Conservation (phyloP, 164 flowering plant genomes). For the Protea cynaroides region DNA sequence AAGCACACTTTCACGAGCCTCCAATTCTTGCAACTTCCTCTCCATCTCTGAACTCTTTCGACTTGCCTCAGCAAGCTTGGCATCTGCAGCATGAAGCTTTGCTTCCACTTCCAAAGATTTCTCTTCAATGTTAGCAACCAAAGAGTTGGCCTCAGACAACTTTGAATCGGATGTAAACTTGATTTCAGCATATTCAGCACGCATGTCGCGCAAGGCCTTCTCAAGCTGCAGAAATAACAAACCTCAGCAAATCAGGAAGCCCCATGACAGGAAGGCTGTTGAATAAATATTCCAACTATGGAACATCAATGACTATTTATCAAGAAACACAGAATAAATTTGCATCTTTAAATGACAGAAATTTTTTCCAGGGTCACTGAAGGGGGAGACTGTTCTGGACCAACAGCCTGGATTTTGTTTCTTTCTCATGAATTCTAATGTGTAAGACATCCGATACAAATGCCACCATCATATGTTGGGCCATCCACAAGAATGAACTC, state of each 20-base stretch:
- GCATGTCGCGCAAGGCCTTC: constrained; percentile 62
- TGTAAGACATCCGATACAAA: too few species aligned
- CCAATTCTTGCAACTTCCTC: constrained; percentile 65
- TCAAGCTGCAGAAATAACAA: constrained; percentile 60
- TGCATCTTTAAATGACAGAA: background rate
- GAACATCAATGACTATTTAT: background rate
- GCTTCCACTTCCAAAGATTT: constrained; percentile 61
- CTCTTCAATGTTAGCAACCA: constrained; percentile 45
- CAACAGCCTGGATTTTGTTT: too few species aligned
- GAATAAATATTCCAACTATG: background rate
- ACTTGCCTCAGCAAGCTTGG: constrained; percentile 79
- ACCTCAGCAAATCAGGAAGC: background rate
- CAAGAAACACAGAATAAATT: background rate
- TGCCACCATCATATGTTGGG: too few species aligned
- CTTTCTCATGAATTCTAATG: too few species aligned
- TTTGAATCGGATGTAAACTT: constrained; percentile 50
- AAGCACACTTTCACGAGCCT: constrained; percentile 63
- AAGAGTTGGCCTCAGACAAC: constrained; percentile 54
- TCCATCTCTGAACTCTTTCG: constrained; percentile 65
- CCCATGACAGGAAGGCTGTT: background rate
- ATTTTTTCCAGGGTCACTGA: too few species aligned
- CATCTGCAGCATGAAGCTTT: constrained; percentile 66
- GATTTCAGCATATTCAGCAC: constrained; percentile 45
- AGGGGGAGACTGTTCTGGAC: too few species aligned
- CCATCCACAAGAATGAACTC: too few species aligned